Evolutionary conservation across 75 land plant genomes (phyloP), one percentile per base, ranked within the genome.

Genomic region (Ceratopteris richardii): DNA sequence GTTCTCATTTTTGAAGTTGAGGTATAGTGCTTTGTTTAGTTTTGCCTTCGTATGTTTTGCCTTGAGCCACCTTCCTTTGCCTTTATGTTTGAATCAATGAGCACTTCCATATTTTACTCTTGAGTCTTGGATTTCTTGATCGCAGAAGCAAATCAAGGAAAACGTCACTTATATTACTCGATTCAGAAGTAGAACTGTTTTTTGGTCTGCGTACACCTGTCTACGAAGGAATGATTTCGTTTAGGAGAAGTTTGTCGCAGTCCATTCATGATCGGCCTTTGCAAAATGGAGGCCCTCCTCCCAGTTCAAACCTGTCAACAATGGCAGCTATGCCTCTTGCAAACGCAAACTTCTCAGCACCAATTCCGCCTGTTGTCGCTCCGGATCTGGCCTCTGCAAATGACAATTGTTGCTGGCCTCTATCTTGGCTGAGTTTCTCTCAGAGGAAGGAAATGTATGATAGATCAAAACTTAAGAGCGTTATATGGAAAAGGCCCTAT

Each of bases 231-330:
- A 82, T 82, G 85, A 77, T 77, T n/a, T 74, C 81, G 14, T 60
- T 82, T 54, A 68, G 85, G 41, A 74, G 85, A 56, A 78, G 62
- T 23, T 30, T 68, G 55, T 65, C 75, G 21, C 66, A 64, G 0
- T 46, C 68, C 16, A 74, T 68, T 16, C 68, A 74, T 33, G 68
- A 66, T 42, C 71, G 71, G 31, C 28, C 70, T 46, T 1, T 57
- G 18, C 41, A 39, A 36, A 79, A 74, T 57, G 82, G 78, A 29
- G 29, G 80, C 48, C 51, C 36, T 58, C 31, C 74, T 72, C 10
- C 74, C 84, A 4, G 47, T 69, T 29, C 69, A 68, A 13, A 79
- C 61, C 37, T 4, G 3, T 3, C 9, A 33, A 3, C 37, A 4
- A 33, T 9, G 56, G 50, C 51, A 14, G 36, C 60, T 17, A 28